These are phyloP conservation scores for Phoenix dactylifera DNA, from an alignment of 176 grass and related monocot genomes.

Conservation along the genomic window DNA sequence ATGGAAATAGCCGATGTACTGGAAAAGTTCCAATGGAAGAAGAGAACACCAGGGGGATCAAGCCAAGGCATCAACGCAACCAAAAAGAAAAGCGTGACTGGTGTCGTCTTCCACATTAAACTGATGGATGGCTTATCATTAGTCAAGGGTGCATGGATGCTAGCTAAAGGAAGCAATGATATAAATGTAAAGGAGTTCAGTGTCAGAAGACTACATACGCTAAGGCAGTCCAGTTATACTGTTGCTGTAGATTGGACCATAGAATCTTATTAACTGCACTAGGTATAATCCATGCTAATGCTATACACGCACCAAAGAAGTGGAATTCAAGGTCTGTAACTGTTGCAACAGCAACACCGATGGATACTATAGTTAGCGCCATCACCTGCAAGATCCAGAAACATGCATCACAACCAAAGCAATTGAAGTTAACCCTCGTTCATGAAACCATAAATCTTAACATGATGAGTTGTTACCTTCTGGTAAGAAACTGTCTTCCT, in stretches of 20 bases:
- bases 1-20: slow-evolving; percentile 4
- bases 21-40: slow-evolving; percentile 1
- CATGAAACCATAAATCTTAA: too few relatives aligned
- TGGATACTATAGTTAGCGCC: neutral
- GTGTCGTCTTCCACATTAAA: slow-evolving; percentile 12
- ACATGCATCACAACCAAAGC: neutral
- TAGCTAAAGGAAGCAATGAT: too few relatives aligned
- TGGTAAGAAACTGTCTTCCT: slow-evolving; percentile 3
- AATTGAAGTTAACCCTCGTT: neutral
- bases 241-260: slow-evolving; percentile 22
- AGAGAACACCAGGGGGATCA: slow-evolving; percentile 3
- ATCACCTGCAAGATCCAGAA: slow-evolving; percentile 1
- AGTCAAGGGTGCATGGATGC: neutral
- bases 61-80: slow-evolving; percentile 11
- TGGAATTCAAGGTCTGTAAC: slow-evolving; percentile 24
- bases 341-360: slow-evolving; percentile 19
- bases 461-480: neutral
- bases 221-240: slow-evolving; percentile 11
- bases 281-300: slow-evolving; percentile 21
- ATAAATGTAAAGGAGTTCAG: neutral
- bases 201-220: neutral
- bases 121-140: neutral
- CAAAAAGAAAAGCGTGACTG: slow-evolving; percentile 6
- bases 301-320: slow-evolving; percentile 21
- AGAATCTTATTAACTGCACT: slow-evolving; percentile 25